Evolutionary conservation across 208 protist genomes (phyloP).

Genomic region (Trichomonas gallinae): DNA sequence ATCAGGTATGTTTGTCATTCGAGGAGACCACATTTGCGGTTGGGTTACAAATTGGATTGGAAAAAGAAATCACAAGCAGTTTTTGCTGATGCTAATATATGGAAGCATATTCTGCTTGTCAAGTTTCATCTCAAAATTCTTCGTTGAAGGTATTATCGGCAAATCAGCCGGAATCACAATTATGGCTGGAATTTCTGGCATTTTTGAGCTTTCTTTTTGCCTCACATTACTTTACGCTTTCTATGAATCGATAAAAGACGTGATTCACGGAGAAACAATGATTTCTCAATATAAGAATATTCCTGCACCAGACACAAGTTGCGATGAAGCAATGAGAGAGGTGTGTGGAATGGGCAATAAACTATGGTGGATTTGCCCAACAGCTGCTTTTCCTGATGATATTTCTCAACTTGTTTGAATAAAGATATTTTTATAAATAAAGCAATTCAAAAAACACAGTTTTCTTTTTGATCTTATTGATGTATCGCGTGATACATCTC

Average conservation of each 20-base stretch:
- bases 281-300: neutral
- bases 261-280: neutral
- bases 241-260: neutral
- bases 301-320: neutral
- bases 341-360: neutral
- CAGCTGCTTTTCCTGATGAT: neutral
- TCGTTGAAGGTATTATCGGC: neutral
- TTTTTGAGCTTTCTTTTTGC: neutral
- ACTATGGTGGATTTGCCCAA: neutral
- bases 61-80: conserved; percentile 7
- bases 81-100: neutral
- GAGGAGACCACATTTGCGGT: conserved; percentile 10
- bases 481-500: too few species aligned
- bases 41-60: conserved; percentile 12
- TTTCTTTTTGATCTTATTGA: too few species aligned
- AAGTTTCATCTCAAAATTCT: neutral
- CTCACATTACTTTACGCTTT: neutral
- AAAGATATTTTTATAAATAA: too few species aligned
- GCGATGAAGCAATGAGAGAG: neutral
- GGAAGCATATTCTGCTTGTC: neutral
- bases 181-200: too few species aligned
- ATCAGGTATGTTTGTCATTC: neutral
- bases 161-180: neutral
- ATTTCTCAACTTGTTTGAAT: too few species aligned
- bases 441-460: neutral